Evolutionary conservation across 352 stramenopile genomes (phyloP).

Genomic region (Phytophthora meadii): DNA sequence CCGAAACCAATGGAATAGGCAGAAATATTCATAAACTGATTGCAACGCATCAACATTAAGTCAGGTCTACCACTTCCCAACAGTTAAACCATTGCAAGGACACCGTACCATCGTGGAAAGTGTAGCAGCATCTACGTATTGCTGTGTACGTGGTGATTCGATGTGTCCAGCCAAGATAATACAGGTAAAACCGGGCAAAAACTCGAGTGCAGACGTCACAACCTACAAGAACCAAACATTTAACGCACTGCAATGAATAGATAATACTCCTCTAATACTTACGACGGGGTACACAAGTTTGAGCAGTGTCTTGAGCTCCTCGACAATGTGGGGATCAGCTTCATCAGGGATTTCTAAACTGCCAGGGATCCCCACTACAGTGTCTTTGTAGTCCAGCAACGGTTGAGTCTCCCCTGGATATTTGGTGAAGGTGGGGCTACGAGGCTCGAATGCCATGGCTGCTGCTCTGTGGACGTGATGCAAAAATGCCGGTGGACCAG

Average conservation of each 20-base stretch:
- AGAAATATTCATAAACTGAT: background rate
- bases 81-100: background rate
- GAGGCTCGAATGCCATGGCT: background rate
- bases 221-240: background rate
- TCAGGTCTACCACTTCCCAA: background rate
- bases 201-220: background rate
- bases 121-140: background rate
- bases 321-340: background rate
- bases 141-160: background rate
- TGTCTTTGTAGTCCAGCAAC: background rate
- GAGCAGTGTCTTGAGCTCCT: conserved; percentile 1
- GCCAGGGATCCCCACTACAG: background rate
- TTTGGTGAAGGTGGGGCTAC: background rate
- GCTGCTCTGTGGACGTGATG: too few relatives aligned
- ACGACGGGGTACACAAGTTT: conserved; percentile 3
- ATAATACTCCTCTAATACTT: background rate
- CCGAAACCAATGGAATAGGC: conserved; percentile 1
- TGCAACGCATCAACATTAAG: background rate
- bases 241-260: background rate
- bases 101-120: conserved; percentile 1
- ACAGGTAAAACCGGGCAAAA: background rate
- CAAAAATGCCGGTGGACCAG: conserved; percentile 1
- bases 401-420: background rate
- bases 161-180: background rate
- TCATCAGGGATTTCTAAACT: background rate